These are phyloP conservation scores for Alternaria rosae DNA, from an alignment of 2,329 filamentous ascomycete genomes.

Conservation along the genomic window DNA sequence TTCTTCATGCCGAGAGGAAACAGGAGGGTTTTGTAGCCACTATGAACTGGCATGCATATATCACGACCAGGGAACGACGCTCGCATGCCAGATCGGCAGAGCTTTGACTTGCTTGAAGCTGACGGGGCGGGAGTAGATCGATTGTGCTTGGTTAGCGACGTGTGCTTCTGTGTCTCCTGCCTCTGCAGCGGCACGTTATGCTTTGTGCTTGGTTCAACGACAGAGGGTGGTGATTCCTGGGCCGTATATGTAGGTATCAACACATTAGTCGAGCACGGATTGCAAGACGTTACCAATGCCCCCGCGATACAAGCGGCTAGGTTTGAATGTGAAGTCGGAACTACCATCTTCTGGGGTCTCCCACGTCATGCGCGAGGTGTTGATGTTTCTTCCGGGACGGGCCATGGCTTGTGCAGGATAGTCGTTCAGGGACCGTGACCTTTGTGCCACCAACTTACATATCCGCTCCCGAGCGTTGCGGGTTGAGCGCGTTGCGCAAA, in stretches of 20 bases:
- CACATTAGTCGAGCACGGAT: constrained; percentile 15
- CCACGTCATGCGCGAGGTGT: constrained; percentile 29
- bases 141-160: constrained; percentile 11
- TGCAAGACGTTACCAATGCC: constrained; percentile 28
- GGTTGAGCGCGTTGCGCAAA: constrained; percentile 19
- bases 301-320: constrained; percentile 20
- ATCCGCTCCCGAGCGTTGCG: constrained; percentile 23
- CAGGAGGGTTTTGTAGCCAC: constrained; percentile 22
- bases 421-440: constrained; percentile 31
- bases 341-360: constrained; percentile 32
- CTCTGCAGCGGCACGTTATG: constrained; percentile 21
- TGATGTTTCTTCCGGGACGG: constrained; percentile 26
- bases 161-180: constrained; percentile 1
- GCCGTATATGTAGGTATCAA: constrained; percentile 5
- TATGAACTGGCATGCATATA: constrained; percentile 31
- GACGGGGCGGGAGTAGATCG: constrained; percentile 5
- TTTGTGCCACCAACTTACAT: constrained; percentile 34
- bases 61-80: constrained; percentile 21
- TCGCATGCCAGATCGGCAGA: constrained; percentile 36
- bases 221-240: constrained; percentile 23
- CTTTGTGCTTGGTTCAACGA: constrained; percentile 22
- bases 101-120: constrained; percentile 35
- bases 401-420: constrained; percentile 26
- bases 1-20: constrained; percentile 21
- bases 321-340: constrained; percentile 32